A percentile compares a stretch with the other conserved stretches of the same genome.
Conservation (phyloP, 805 yeast genomes). For the Teunomyces stri region DNA sequence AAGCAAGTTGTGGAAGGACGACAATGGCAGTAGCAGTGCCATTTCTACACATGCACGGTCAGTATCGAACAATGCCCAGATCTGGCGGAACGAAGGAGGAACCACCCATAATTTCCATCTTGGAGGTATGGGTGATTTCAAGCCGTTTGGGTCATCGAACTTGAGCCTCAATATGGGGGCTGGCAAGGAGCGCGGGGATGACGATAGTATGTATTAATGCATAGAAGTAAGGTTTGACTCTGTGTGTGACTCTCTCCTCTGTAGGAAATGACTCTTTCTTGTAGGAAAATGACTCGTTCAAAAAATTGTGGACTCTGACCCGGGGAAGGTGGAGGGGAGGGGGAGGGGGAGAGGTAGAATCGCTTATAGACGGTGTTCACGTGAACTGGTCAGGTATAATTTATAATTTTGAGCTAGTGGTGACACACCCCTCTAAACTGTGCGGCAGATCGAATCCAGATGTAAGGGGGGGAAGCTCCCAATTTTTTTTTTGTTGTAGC, state of each 20-base stretch:
- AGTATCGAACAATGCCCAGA: conserved; percentile 12
- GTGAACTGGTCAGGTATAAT: neutral
- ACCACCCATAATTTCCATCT: conserved; percentile 10
- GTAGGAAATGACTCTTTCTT: neutral
- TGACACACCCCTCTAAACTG: neutral
- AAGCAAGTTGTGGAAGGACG: conserved; percentile 9
- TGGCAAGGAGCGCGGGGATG: neutral
- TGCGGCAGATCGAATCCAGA: neutral
- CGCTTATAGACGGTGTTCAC: neutral
- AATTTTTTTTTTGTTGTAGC: too few relatives aligned
- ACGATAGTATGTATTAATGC: neutral
- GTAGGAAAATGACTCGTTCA: too few relatives aligned
- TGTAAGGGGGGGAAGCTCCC: neutral
- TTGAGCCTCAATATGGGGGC: conserved; percentile 2
- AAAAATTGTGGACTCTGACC: too few relatives aligned
- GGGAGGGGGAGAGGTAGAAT: neutral
- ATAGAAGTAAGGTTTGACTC: neutral
- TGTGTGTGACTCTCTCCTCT: neutral
- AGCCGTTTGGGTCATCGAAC: conserved; percentile 11
- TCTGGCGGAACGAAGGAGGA: conserved; percentile 19
- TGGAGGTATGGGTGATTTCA: conserved; percentile 13
- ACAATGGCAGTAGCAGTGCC: neutral
- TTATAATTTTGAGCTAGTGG: neutral
- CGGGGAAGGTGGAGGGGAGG: too few relatives aligned
- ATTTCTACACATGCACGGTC: conserved; percentile 15